A percentile compares a stretch with the other conserved stretches of the same genome.
phyloP scores from a whole-genome alignment of 768 basidiomycete species.

The Xerocomellus intermedius region DNA sequence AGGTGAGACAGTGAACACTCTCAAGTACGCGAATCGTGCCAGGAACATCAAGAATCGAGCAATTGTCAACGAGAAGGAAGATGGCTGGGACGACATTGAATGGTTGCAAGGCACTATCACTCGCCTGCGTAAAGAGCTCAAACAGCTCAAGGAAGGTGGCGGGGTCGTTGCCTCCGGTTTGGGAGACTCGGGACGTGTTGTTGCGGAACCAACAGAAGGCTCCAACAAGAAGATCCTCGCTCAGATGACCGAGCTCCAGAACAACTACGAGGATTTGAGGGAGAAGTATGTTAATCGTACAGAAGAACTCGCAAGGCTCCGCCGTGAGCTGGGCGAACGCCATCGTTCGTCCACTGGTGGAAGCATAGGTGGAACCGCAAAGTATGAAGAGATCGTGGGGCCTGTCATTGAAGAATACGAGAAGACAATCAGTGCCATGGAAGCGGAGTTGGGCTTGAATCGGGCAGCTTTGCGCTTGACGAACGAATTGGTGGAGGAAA shows the following conservation, averaged over 20 bases:
- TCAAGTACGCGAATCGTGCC: constrained; percentile 97
- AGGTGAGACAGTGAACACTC: constrained; percentile 88
- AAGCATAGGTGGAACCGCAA: constrained; percentile 63
- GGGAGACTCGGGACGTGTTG: constrained; percentile 28
- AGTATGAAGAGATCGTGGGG: constrained; percentile 91
- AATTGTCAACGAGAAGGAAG: constrained; percentile 89
- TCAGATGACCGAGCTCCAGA: constrained; percentile 82
- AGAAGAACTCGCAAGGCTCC: constrained; percentile 78
- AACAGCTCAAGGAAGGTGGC: constrained; percentile 71
- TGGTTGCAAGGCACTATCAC: constrained; percentile 88
- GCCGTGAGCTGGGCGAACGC: constrained; percentile 75
- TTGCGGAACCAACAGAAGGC: constrained; percentile 47
- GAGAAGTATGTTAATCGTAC: constrained; percentile 86
- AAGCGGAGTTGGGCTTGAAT: constrained; percentile 86
- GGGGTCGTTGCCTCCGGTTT: constrained; percentile 22
- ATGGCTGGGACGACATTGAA: constrained; percentile 98
- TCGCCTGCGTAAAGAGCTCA: constrained; percentile 85
- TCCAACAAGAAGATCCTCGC: constrained; percentile 74
- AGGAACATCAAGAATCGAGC: constrained; percentile 96
- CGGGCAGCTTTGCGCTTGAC: constrained; percentile 85
- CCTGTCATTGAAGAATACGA: constrained; percentile 99
- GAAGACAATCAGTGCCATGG: constrained; percentile 93
- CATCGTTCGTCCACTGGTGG: constrained; percentile 60
- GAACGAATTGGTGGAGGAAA: constrained; percentile 91
- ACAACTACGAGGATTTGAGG: constrained; percentile 80